Evolutionary conservation across 2,329 filamentous ascomycete species (phyloP).

Genomic region (Clonostachys sp.): DNA sequence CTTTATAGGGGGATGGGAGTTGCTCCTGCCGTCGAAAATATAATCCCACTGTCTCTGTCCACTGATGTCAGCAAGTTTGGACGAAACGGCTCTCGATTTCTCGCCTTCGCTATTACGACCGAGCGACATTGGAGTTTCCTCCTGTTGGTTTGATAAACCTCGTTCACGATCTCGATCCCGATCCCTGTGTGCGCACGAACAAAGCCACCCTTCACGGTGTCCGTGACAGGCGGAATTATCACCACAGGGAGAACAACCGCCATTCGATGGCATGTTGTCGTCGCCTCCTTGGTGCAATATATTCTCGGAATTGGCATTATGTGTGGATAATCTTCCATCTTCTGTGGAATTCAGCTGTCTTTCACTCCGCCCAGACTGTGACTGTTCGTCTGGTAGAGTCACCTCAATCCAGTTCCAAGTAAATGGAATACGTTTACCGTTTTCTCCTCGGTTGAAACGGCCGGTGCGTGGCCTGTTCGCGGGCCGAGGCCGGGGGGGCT

Average conservation of each 20-base stretch:
- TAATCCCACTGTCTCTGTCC: background rate
- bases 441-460: background rate
- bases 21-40: background rate
- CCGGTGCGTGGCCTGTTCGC: background rate
- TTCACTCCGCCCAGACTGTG: background rate
- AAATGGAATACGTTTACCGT: background rate
- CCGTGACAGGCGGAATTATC: background rate
- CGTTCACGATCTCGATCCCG: background rate
- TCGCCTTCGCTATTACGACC: background rate
- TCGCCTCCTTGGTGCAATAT: no score
- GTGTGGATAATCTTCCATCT: background rate
- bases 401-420: background rate
- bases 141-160: background rate
- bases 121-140: no score
- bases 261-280: no score
- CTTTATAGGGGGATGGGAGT: background rate
- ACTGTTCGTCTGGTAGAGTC: background rate
- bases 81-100: background rate
- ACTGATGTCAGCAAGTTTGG: background rate
- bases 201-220: constrained; percentile 3
- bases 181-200: background rate
- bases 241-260: background rate
- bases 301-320: no score
- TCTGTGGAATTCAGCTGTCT: background rate
- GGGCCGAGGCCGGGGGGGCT: background rate